Conservation (phyloP, 1,284 basidiomycete genomes). For the Exobasidium cylindrosporum region DNA sequence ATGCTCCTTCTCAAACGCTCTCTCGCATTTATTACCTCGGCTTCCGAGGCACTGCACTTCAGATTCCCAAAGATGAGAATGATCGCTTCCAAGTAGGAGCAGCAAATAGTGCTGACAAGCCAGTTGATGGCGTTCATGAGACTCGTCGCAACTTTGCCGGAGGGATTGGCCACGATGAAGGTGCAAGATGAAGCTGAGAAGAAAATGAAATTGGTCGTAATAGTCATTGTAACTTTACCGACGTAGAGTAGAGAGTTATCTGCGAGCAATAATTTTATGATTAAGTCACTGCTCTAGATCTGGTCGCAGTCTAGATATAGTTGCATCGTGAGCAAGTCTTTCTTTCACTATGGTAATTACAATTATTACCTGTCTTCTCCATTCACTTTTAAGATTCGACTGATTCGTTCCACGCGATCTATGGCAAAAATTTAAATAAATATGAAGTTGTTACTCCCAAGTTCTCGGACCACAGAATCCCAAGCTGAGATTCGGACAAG, state of each 20-base stretch:
- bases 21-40: slow-evolving; percentile 51
- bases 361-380: too few species aligned
- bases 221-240: too few species aligned
- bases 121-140: slow-evolving; percentile 36
- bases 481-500: too few species aligned
- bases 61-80: slow-evolving; percentile 30
- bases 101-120: slow-evolving; percentile 39
- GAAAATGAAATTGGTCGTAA: neutral
- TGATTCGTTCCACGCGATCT: too few species aligned
- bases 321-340: too few species aligned
- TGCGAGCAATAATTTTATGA: too few species aligned
- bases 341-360: too few species aligned
- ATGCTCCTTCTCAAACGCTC: slow-evolving; percentile 25
- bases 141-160: slow-evolving; percentile 5
- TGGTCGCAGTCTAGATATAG: neutral
- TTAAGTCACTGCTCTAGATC: neutral
- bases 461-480: too few species aligned
- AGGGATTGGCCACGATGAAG: neutral
- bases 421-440: too few species aligned
- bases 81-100: slow-evolving; percentile 42
- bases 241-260: too few species aligned
- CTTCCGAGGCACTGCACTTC: slow-evolving; percentile 45
- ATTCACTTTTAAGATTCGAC: too few species aligned
- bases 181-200: neutral
- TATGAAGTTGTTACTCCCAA: too few species aligned